Conservation (phyloP, 2,329 filamentous ascomycete genomes). For the Incumbomyces delicatus region DNA sequence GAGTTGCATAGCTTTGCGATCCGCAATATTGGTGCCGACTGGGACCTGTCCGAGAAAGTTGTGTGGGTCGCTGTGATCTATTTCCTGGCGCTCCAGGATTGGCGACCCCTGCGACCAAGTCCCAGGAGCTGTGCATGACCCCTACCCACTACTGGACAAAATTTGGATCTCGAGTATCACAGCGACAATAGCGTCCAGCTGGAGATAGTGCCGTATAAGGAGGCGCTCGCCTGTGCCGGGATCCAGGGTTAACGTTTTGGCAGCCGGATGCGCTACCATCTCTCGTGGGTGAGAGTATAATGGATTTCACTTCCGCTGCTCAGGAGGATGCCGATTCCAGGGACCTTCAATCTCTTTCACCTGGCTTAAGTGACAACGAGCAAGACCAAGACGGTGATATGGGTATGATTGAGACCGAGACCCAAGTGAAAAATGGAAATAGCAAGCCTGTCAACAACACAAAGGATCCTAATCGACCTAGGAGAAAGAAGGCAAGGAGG, state of each 20-base stretch:
- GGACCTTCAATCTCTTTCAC: conserved; percentile 23
- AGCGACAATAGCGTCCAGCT: conserved; percentile 2
- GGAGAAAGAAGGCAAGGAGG: conserved; percentile 89
- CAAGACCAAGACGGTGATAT: conserved; percentile 23
- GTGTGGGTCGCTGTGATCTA: background rate
- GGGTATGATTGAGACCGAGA: conserved; percentile 2
- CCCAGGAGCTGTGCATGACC: background rate
- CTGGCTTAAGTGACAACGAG: conserved; percentile 27
- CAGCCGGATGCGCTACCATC: background rate
- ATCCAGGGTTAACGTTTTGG: background rate
- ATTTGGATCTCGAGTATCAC: background rate
- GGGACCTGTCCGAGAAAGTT: background rate
- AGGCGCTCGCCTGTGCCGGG: background rate
- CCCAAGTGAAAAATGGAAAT: conserved; percentile 4
- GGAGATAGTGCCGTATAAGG: background rate
- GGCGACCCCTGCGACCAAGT: background rate
- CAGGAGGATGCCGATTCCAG: conserved; percentile 4
- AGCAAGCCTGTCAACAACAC: conserved; percentile 38
- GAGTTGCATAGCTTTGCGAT: background rate
- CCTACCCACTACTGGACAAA: conserved; percentile 1
- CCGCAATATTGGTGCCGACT: conserved; percentile 1
- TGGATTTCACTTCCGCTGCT: conserved; percentile 13
- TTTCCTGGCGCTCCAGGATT: background rate
- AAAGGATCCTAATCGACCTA: conserved; percentile 81
- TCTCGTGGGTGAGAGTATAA: background rate